Evolutionary conservation across 1,139 yeast species (phyloP).

Genomic region (Blastobotrys buckinghamii): DNA sequence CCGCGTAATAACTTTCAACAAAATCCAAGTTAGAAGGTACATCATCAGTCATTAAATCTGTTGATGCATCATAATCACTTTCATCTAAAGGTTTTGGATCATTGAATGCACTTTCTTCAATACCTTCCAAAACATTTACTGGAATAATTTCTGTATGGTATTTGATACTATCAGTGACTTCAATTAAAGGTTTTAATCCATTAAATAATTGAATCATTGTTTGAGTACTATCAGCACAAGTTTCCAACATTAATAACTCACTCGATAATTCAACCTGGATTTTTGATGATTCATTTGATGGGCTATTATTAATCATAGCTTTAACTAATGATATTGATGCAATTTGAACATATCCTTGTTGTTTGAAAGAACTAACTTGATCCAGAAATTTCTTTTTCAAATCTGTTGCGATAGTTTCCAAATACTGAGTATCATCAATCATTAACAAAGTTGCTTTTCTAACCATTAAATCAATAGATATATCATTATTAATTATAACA

Average conservation of each 20-base stretch:
- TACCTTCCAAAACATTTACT: conserved; percentile 44
- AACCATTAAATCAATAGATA: conserved; percentile 17
- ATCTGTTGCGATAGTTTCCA: conserved; percentile 10
- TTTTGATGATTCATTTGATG: neutral
- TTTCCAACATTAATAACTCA: conserved; percentile 28
- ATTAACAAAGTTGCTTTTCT: conserved; percentile 27
- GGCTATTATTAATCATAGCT: neutral
- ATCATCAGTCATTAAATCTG: conserved; percentile 26
- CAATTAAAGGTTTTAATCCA: conserved; percentile 66
- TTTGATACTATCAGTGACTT: conserved; percentile 44
- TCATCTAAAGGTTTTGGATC: conserved; percentile 4
- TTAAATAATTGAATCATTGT: conserved; percentile 60
- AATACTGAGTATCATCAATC: conserved; percentile 25
- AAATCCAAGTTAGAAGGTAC: conserved; percentile 30
- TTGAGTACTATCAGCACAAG: conserved; percentile 84
- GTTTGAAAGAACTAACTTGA: conserved; percentile 16
- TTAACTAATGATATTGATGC: conserved; percentile 18
- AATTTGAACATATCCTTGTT: conserved; percentile 23
- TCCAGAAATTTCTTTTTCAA: conserved; percentile 6
- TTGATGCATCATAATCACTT: conserved; percentile 14
- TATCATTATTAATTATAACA: conserved; percentile 2
- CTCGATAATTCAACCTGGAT: conserved; percentile 14
- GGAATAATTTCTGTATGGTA: conserved; percentile 30
- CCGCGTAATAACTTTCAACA: conserved; percentile 38
- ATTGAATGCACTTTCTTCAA: conserved; percentile 34